A percentile compares a stretch with the other conserved stretches of the same genome.
Conservation (phyloP, 306 rosid genomes). For the Trichosanthes cucumerina region DNA sequence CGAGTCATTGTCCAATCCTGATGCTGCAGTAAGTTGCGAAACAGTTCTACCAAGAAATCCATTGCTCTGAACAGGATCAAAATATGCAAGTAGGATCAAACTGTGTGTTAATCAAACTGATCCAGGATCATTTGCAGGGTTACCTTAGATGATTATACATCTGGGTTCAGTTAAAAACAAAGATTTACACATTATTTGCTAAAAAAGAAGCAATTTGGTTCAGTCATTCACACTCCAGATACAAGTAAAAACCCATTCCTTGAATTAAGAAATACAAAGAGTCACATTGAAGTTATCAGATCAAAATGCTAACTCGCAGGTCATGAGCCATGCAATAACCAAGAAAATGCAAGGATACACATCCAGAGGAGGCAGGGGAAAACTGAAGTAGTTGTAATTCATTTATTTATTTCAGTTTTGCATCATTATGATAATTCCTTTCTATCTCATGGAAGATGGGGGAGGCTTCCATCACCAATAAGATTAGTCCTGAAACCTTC, state of each 20-base stretch:
- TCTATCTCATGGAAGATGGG: not conserved
- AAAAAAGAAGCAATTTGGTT: not conserved
- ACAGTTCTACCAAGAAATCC: slow-evolving; percentile 89
- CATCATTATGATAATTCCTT: not conserved
- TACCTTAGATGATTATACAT: not conserved
- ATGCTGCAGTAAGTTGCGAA: slow-evolving; percentile 73
- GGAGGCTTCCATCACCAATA: not conserved
- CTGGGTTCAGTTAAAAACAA: not conserved
- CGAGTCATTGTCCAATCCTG: slow-evolving; percentile 86
- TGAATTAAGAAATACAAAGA: not conserved
- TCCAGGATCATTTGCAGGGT: not conserved
- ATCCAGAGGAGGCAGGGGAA: not conserved
- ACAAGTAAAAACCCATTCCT: not conserved
- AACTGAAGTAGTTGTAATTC: not conserved
- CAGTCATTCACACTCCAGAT: not conserved
- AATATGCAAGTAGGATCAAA: not conserved
- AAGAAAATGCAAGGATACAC: not conserved
- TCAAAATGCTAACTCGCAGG: not conserved
- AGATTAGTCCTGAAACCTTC: not conserved
- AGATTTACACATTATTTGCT: not conserved
- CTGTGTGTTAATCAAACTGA: not conserved
- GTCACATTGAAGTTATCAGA: not conserved
- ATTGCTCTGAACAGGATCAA: slow-evolving; percentile 59
- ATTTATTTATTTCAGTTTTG: not conserved
- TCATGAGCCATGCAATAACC: not conserved